Conservation (phyloP, 306 rosid species). For the Lathyrus aphaca region DNA sequence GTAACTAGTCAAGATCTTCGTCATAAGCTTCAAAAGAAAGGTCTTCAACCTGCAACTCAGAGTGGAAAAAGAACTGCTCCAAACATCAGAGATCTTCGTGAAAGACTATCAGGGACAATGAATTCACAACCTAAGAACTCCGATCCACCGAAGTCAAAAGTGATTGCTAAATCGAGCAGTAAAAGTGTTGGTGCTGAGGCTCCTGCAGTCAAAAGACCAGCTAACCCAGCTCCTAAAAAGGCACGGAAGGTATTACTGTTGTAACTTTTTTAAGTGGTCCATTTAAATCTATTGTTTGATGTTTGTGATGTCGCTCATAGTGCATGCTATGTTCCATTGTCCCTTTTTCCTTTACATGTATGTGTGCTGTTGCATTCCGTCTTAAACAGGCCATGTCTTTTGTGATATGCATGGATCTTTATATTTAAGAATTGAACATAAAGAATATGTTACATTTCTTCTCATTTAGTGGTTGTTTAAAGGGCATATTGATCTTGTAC, state of each 20-base stretch:
- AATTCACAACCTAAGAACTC: slow-evolving; percentile 61
- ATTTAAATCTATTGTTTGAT: slow-evolving; percentile 21
- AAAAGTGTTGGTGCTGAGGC: slow-evolving; percentile 52
- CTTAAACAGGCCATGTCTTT: slow-evolving; percentile 14
- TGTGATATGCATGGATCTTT: neutral
- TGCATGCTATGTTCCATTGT: slow-evolving; percentile 9
- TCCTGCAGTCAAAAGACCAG: slow-evolving; percentile 53
- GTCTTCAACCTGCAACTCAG: slow-evolving; percentile 62
- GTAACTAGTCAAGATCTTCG: slow-evolving; percentile 88
- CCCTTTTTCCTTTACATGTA: slow-evolving; percentile 22
- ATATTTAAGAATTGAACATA: slow-evolving; percentile 14
- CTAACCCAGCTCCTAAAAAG: slow-evolving; percentile 62
- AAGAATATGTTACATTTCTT: slow-evolving; percentile 9
- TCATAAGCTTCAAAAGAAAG: slow-evolving; percentile 87
- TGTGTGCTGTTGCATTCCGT: slow-evolving; percentile 16
- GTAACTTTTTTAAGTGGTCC: neutral
- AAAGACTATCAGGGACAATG: slow-evolving; percentile 82
- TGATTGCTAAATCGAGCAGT: slow-evolving; percentile 54
- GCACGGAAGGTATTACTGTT: slow-evolving; percentile 63
- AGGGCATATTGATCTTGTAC: no score
- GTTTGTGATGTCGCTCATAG: slow-evolving; percentile 11
- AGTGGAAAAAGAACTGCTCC: slow-evolving; percentile 68
- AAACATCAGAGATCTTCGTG: slow-evolving; percentile 81
- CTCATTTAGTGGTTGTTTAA: slow-evolving; percentile 16
- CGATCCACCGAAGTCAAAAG: slow-evolving; percentile 68